Evolutionary conservation across 352 stramenopile genomes (phyloP), one percentile per base, ranked within the genome.

Genomic region (Globisporangium carolinianum): DNA sequence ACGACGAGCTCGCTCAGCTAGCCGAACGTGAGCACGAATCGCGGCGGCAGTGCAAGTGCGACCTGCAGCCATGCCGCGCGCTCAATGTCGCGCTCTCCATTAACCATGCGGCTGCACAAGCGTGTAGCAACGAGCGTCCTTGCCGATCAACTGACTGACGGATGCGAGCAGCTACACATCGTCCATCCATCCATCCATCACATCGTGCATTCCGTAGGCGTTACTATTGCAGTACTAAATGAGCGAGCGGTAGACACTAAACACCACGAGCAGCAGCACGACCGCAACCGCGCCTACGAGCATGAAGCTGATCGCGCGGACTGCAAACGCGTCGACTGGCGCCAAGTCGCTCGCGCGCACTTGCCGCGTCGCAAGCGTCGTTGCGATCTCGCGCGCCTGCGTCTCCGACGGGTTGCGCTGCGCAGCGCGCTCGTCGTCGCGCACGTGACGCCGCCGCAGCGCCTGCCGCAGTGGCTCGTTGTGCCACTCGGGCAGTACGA

Each of bases 401-500:
- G 58, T 66, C 12, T 76, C 70, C 24, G 66, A 70, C n/a, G 66
- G 60, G 24, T 82, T 61, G 5, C 78, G 76, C 51, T 79, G 51
- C 39, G 70, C 57, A 0, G 52, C 51, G 6, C 59, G 51, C 2
- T 65, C 67, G 47, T 60, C 58, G 32, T 66, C 62, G 32, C 76
- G 72, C 17, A 71, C 66, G 53, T 89, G 73, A 32, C 79, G 76
- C 42, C 69, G 75, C 17, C 73, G 76, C 51, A 89, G 67, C 45
- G 76, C 76, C 24, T 82, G 62, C 3, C 75, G 71, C 39, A 87
- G 36, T 2, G 67, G 63, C 32, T 77, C 51, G 46, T 75, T 56
- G 58, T 89, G 75, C 79, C 79, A 89, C 41, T 83, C 79, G 6
- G 79, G 79, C 24, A 86, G 66, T 24, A 86, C 37, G 3, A n/a